Base-by-base conservation (phyloP, 1,284 basidiomycete genomes). In the Rhodotorula sp. region DNA sequence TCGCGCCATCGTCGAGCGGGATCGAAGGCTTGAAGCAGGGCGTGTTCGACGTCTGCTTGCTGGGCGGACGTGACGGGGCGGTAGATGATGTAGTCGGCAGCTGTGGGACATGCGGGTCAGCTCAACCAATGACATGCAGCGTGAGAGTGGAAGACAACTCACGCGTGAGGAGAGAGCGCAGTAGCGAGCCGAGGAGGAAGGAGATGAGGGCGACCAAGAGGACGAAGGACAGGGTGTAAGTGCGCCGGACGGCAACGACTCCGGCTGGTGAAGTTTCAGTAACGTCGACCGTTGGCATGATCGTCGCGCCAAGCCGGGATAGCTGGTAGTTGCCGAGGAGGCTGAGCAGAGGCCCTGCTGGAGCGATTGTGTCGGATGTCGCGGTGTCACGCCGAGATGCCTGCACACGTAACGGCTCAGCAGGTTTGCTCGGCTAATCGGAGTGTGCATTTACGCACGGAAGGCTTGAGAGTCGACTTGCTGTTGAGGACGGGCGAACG, bases 101-200 rank as follows among this genome's bases (percentile, higher is more conserved):
- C 73, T 72, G 56, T 20, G 16, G 22, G 18, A 16, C 7, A 9
- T 37, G 24, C 15, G 26, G 22, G 26, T 56, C 26, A 48, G 56
- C 46, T 18, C 44, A 58, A 15, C 8, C 30, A 30, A 7, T 26
- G 15, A 85, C 80, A 90, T 90, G 63, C 81, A 75, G 31, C 95
- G 87, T n/a, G 7, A 44, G 34, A 5, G 15, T 13, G 40, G 15
- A 13, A 4, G 11, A 6, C 40, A 44, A 44, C 71, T 24, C 22
- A 73, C 18, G 93, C 90, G 89, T 88, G 51, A 97, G 81, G 70
- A 97, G 83, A 13, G 91, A 92, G 67, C 95, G 86, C 70, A 95
- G 81, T 59, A 99, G 83, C 18, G 91, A 94, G 48, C 95, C 95
- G 71, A 97, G 84, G 72, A 99, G 82, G 80, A 98, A 94, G 48